Conservation (phyloP, 2,329 filamentous ascomycete genomes). For the Fusarium virguliforme region DNA sequence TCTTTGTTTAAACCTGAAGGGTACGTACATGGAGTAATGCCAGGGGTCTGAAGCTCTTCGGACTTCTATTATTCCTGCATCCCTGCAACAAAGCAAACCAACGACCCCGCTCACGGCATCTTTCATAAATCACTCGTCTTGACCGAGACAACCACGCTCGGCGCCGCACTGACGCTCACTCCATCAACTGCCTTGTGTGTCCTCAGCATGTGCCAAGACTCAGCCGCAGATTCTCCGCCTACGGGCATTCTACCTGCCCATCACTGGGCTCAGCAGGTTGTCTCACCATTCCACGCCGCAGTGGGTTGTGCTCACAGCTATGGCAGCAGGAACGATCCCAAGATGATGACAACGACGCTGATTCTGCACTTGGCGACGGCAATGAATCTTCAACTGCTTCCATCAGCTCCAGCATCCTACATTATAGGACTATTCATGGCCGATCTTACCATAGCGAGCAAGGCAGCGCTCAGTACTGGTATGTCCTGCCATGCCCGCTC, state of each 20-base stretch:
- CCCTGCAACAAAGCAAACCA: slow-evolving; percentile 3
- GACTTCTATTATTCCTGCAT: slow-evolving; percentile 10
- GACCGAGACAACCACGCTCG: neutral
- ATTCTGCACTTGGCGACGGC: slow-evolving; percentile 39
- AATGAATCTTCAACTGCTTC: slow-evolving; percentile 35
- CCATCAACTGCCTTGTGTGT: neutral
- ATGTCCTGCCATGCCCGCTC: neutral
- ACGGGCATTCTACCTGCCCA: slow-evolving; percentile 5
- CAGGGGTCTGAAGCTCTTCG: neutral
- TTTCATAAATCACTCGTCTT: slow-evolving; percentile 5
- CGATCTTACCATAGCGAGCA: slow-evolving; percentile 40
- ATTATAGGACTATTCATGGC: slow-evolving; percentile 33
- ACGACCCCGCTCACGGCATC: neutral
- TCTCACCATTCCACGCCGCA: slow-evolving; percentile 13
- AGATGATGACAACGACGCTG: slow-evolving; percentile 22
- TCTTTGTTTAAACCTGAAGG: no score
- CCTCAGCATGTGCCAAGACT: slow-evolving; percentile 1
- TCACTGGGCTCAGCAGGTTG: slow-evolving; percentile 27
- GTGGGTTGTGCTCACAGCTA: neutral
- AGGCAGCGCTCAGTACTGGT: slow-evolving; percentile 34
- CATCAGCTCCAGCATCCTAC: slow-evolving; percentile 34
- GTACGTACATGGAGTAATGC: no score
- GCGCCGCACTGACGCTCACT: neutral
- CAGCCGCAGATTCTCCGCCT: neutral
- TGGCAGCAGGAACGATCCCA: neutral